Base-by-base conservation (phyloP, 2,329 filamentous ascomycete genomes). In the Cercospora canescens region DNA sequence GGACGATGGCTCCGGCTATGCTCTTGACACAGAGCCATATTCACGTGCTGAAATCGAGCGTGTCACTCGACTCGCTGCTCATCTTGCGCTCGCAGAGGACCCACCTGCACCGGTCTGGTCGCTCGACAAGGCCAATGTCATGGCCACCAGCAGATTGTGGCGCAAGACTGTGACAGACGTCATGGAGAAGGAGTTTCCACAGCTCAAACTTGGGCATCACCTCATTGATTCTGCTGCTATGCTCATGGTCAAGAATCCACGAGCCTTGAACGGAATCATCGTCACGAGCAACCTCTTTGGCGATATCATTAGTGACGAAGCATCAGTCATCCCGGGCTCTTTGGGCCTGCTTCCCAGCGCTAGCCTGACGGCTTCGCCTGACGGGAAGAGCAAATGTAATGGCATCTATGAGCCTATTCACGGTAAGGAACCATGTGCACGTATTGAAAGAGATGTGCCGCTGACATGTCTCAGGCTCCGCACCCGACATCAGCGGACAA, bases 361-460 rank as follows among this genome's bases (percentile, higher is more conserved):
- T 12, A 95, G 91, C 80, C 82, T 98, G 77, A 91, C 89, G 71
- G 92, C 91, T 45, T 88, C 96, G 67, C 94, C 94, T 0, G 93
- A 96, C 78, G 92, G 92, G 63, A 91, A 93, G 84, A 87, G 84
- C 74, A 89, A 87, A 78, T 92, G 94, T 77, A 97, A 96, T 78
- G 94, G 93, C 73, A 97, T 98, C 76, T 99, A 97, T 79, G 94
- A 98, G 85, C 94, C 94, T 28, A 98, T 99, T 74, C 94, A 99
- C 79, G 94, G 92, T 93, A 83, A 75, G 82, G 73, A 21, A n/a
- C 11, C 6, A 16, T 26, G 8, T 26, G 4, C 16, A 35, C 14
- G 18, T n/a, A 11, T 14, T 21, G 52, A 6, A 34, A 21, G 14
- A n/a, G 16, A 6, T 24, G 24, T 32, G 9, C 39, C n/a, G 24